A percentile compares a stretch with the other conserved stretches of the same genome.
These are phyloP conservation scores for Diaporthe velutina DNA, from an alignment of 2,329 filamentous ascomycete genomes.

Conservation along the genomic window DNA sequence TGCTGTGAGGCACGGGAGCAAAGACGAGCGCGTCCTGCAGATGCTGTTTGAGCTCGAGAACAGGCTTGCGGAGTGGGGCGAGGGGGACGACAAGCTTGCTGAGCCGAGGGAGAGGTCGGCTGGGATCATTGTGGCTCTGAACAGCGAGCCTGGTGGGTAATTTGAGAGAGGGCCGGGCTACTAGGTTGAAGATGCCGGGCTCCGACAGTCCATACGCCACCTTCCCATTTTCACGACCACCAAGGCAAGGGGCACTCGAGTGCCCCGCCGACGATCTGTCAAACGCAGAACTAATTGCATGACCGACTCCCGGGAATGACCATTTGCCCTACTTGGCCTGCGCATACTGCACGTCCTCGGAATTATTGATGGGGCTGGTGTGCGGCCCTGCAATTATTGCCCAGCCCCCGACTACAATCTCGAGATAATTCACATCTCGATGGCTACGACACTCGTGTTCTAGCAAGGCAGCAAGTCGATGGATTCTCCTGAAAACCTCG, in stretches of 20 bases:
- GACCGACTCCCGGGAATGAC: not conserved
- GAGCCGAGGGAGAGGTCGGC: slow-evolving; percentile 4
- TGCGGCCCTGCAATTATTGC: not conserved
- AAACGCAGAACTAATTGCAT: no score
- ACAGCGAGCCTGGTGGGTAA: slow-evolving; percentile 16
- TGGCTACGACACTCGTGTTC: not conserved
- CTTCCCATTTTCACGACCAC: not conserved
- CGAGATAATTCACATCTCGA: not conserved
- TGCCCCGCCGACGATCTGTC: rapidly evolving
- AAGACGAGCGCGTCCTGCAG: slow-evolving; percentile 12
- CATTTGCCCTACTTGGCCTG: not conserved
- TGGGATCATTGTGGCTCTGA: slow-evolving; percentile 15
- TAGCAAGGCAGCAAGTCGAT: no score
- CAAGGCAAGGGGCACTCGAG: not conserved
- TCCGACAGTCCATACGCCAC: no score
- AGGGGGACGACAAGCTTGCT: slow-evolving; percentile 29
- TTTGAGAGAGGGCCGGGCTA: rapidly evolving
- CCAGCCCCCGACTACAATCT: not conserved
- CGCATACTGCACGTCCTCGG: no score
- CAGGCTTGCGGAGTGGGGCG: slow-evolving; percentile 33
- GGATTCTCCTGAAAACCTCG: not conserved
- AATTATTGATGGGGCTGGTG: not conserved
- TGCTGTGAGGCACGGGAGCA: not conserved
- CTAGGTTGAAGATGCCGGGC: not conserved
- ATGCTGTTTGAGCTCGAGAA: slow-evolving; percentile 34